Evolutionary conservation across 495 filamentous ascomycete genomes (phyloP), one percentile per base, ranked within the genome.

Genomic region (Parathielavia appendiculata): DNA sequence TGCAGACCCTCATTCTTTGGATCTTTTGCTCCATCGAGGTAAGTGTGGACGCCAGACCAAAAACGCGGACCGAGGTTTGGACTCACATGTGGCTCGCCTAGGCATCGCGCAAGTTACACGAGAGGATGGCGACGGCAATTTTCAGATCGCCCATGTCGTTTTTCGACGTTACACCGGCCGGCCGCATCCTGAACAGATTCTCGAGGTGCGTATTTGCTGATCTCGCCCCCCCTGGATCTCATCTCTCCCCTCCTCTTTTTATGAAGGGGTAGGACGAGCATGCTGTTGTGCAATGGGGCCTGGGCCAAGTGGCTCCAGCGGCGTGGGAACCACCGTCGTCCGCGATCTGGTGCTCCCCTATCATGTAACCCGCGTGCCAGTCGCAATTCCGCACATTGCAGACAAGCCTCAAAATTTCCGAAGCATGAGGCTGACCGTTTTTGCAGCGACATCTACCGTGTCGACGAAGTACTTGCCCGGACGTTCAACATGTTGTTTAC

Each of bases 11-110:
- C 56, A 92, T 99, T 58, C 77, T 99, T 19, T 97, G 92, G 92
- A 96, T 99, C 61, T 97, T 97, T 75, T 99, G 95, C 74, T 96
- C 95, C 3, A 97, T 99, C 60, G 92, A 97, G 81, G 86, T 87
- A 76, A 58, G 84, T 64, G 26, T 30, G 26, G 26, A 30, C 26
- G 3, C 32, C 26, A 11, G 13, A 13, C 23, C 5, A 55, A 46
- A 5, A 5, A 34, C 23, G 43, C 56, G 60, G n/a, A 52, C 60
- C 48, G 48, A 16, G 22, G 22, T 12, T 34, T 23, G 38, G n/a
- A 38, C 63, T 63, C 60, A 65, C 57, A 17, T 38, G 34, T 57
- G 51, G 58, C 45, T 58, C 64, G 60, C 62, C 55, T 68, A 86
- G 81, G 95, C 95, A 50, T 96, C 91, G 40, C 83, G 92, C 19